Evolutionary conservation across 768 basidiomycete genomes (phyloP).

Genomic region (Naganishia kalamii): DNA sequence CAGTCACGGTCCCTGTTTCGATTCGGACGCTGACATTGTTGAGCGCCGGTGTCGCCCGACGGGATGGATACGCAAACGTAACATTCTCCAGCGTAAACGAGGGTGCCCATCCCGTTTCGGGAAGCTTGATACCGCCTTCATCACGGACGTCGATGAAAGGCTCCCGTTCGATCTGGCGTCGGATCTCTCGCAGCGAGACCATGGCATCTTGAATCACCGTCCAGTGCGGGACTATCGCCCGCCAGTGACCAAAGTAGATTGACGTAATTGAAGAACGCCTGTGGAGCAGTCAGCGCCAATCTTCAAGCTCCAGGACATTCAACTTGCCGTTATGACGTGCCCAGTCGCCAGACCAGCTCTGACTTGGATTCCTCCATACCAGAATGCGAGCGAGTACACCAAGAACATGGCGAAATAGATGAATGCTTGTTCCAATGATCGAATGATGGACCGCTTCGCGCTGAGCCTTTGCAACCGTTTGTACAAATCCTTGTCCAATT

Average conservation of each 20-base stretch:
- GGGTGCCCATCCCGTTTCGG: constrained; percentile 22
- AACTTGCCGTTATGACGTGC: constrained; percentile 31
- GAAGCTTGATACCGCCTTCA: constrained; percentile 24
- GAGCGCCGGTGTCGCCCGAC: constrained; percentile 31
- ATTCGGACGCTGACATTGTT: constrained; percentile 33
- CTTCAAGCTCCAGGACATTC: too few species aligned
- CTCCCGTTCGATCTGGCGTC: constrained; percentile 36
- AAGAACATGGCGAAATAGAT: constrained; percentile 30
- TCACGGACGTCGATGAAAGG: constrained; percentile 38
- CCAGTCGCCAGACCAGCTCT: constrained; percentile 28
- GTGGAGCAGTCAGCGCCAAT: neutral
- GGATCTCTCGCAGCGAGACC: constrained; percentile 29
- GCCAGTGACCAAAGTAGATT: constrained; percentile 22
- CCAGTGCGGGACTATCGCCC: constrained; percentile 37
- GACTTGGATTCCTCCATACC: constrained; percentile 36
- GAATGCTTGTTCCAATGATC: constrained; percentile 26
- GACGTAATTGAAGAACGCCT: constrained; percentile 31
- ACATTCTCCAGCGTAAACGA: constrained; percentile 38
- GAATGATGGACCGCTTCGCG: constrained; percentile 22
- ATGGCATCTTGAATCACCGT: constrained; percentile 31
- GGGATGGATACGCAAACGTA: constrained; percentile 42
- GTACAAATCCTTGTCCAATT: constrained; percentile 25
- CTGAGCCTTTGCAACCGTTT: constrained; percentile 24
- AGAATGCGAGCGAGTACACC: constrained; percentile 34
- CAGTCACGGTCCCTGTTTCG: constrained; percentile 38